Conservation (phyloP, 768 basidiomycete species). For the Rhodotorula graminis region DNA sequence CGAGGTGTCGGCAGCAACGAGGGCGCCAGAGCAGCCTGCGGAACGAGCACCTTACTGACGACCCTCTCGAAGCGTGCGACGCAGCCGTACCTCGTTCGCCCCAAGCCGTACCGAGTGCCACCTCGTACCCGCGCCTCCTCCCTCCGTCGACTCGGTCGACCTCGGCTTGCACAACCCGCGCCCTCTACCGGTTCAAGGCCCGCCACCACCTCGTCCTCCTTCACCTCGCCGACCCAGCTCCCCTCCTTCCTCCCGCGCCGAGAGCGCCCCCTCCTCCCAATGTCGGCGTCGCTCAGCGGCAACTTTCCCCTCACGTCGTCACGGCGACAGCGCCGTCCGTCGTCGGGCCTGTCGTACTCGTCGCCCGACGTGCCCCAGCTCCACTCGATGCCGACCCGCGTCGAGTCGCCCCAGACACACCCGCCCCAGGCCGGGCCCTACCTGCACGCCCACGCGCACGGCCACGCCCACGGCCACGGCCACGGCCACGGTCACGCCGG, state of each 20-base stretch:
- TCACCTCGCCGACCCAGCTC: background rate
- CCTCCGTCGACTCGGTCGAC: too few species aligned
- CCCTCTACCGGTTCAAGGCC: too few species aligned
- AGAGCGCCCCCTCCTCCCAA: too few species aligned
- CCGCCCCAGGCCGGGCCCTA: background rate
- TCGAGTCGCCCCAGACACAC: background rate
- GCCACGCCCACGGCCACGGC: background rate
- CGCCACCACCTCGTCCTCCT: too few species aligned
- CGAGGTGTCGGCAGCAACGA: too few species aligned
- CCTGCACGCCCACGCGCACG: background rate
- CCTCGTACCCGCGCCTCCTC: too few species aligned
- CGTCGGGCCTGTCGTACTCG: background rate
- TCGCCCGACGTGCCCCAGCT: constrained; percentile 6
- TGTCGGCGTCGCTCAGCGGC: background rate
- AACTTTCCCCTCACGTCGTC: background rate
- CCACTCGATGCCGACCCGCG: constrained; percentile 1
- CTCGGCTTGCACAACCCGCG: too few species aligned
- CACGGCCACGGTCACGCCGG: background rate
- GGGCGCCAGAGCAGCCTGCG: too few species aligned
- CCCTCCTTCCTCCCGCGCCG: rapidly evolving
- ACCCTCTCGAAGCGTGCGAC: too few species aligned
- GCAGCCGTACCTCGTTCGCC: too few species aligned
- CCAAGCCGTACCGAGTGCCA: too few species aligned
- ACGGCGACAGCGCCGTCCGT: background rate
- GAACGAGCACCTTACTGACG: too few species aligned